Conservation (phyloP, 2,329 filamentous ascomycete genomes). For the Aspergillus felis region DNA sequence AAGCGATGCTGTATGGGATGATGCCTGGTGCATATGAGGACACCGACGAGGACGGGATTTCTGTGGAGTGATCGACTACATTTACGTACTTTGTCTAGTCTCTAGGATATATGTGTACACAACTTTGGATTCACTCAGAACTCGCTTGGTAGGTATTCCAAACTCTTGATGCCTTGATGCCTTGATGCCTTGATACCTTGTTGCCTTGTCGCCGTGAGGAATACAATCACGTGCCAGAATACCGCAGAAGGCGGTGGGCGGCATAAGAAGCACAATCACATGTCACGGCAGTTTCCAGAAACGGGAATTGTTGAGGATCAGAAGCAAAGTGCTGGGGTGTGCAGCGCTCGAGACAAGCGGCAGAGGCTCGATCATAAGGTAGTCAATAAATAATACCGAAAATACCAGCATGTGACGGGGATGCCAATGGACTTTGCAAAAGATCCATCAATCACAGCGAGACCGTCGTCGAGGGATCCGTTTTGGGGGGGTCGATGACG, state of each 20-base stretch:
- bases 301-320: not conserved
- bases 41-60: slow-evolving; percentile 22
- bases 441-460: not conserved
- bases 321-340: not conserved
- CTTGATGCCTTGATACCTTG: not conserved
- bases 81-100: slow-evolving; percentile 2
- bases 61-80: slow-evolving; percentile 20
- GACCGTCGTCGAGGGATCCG: not conserved
- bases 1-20: slow-evolving; percentile 21
- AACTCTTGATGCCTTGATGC: not conserved
- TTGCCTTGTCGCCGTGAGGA: not conserved
- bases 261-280: slow-evolving; percentile 6
- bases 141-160: too few relatives aligned
- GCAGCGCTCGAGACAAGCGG: not conserved
- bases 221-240: not conserved
- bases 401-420: not conserved
- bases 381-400: not conserved
- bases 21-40: slow-evolving; percentile 16
- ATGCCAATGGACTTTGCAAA: not conserved
- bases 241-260: slow-evolving; percentile 4
- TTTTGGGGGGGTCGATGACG: not conserved
- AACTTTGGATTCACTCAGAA: not conserved
- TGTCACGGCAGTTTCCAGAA: slow-evolving; percentile 3
- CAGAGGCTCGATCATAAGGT: not conserved
- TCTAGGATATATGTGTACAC: not conserved